Conservation (phyloP, 2,329 filamentous ascomycete genomes). For the Catunica adiposa region DNA sequence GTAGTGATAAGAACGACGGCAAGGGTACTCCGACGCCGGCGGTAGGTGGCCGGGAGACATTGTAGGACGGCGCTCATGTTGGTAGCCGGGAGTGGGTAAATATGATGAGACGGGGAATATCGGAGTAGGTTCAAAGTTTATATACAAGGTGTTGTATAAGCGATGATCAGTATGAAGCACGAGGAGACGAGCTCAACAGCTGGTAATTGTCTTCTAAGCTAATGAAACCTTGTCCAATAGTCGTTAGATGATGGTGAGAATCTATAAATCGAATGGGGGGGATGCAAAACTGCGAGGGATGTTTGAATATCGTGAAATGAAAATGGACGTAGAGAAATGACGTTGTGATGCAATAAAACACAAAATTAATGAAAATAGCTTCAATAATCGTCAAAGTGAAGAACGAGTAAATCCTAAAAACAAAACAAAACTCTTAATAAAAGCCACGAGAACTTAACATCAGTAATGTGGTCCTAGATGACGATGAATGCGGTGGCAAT, state of each 20-base stretch:
- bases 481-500: neutral
- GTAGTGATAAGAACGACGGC: constrained; percentile 7
- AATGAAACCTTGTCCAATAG: neutral
- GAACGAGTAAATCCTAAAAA: too few species aligned
- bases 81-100: neutral
- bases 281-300: neutral
- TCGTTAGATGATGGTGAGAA: neutral
- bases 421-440: too few species aligned
- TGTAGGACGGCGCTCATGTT: constrained; percentile 6
- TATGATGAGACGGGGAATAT: neutral
- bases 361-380: neutral
- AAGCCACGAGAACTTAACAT: too few species aligned
- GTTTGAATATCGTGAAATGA: neutral
- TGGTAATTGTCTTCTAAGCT: neutral
- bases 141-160: too few species aligned
- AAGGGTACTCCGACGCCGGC: constrained; percentile 12
- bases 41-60: constrained; percentile 8
- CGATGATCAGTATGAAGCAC: too few species aligned
- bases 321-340: neutral
- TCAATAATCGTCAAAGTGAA: neutral
- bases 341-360: neutral
- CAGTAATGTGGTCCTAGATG: too few species aligned
- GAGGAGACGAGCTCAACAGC: too few species aligned
- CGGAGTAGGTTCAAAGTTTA: neutral
- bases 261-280: neutral